Evolutionary conservation across 2,329 filamentous ascomycete genomes (phyloP).

Genomic region (Diplodia sapinea): DNA sequence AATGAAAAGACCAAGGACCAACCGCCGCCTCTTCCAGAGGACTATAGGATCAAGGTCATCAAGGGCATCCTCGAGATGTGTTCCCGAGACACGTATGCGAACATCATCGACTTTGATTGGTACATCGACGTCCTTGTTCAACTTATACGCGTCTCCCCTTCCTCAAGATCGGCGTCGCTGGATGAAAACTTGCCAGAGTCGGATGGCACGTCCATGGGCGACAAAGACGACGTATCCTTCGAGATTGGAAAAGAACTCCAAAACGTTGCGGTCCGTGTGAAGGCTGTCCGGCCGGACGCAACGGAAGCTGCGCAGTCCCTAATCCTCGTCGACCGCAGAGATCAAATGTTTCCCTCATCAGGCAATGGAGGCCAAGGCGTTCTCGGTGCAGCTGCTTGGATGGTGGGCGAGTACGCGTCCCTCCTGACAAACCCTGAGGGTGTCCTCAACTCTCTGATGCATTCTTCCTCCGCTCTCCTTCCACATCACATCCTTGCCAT

Average conservation of each 20-base stretch:
- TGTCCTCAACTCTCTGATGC: conserved; percentile 74
- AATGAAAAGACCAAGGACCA: conserved; percentile 56
- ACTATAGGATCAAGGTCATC: conserved; percentile 85
- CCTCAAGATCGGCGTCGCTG: conserved; percentile 44
- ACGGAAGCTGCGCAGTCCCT: conserved; percentile 79
- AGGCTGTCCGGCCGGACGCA: conserved; percentile 78
- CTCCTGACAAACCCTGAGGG: conserved; percentile 73
- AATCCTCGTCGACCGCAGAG: conserved; percentile 67
- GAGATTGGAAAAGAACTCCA: conserved; percentile 83
- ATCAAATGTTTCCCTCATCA: conserved; percentile 60
- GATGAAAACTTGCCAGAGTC: conserved; percentile 32
- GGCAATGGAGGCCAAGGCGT: conserved; percentile 64
- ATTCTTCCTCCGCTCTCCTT: conserved; percentile 64
- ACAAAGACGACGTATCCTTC: conserved; percentile 61
- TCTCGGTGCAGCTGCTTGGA: conserved; percentile 79
- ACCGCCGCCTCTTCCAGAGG: conserved; percentile 74
- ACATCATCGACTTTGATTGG: conserved; percentile 93
- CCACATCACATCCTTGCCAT: conserved; percentile 73
- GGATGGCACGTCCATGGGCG: conserved; percentile 32
- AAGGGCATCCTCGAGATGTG: conserved; percentile 86
- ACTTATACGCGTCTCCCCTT: conserved; percentile 71
- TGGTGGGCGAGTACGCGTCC: conserved; percentile 86
- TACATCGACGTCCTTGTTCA: conserved; percentile 91
- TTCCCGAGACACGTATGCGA: conserved; percentile 83
- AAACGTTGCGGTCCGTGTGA: conserved; percentile 90